Percentiles rank a stretch among this genome's conserved stretches.
Conservation (phyloP, 2,329 filamentous ascomycete species). For the Arachnomyces sp. region DNA sequence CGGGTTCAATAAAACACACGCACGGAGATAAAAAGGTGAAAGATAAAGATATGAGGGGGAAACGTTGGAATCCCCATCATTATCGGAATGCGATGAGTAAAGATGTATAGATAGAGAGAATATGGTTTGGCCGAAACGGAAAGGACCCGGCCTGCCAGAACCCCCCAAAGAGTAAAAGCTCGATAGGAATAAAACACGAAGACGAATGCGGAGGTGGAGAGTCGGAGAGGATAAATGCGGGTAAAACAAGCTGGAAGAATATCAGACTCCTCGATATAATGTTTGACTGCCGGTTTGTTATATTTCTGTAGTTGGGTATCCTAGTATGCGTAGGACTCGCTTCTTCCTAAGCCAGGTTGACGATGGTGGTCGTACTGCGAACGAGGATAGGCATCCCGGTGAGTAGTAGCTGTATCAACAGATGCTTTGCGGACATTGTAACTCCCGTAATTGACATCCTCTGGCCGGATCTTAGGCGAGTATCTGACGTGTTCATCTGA, state of each 20-base stretch:
- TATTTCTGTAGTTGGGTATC: background rate
- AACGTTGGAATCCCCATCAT: too few relatives aligned
- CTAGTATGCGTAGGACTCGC: constrained; percentile 13
- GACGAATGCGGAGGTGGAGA: constrained; percentile 17
- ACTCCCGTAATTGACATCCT: constrained; percentile 7
- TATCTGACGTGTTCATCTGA: constrained; percentile 1
- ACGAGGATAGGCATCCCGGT: constrained; percentile 13
- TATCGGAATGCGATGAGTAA: too few relatives aligned
- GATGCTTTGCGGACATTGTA: constrained; percentile 9
- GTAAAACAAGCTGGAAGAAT: constrained; percentile 1
- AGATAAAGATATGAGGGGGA: too few relatives aligned
- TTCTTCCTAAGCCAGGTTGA: constrained; percentile 15
- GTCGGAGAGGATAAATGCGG: background rate
- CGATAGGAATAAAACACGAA: constrained; percentile 14
- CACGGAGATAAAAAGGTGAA: background rate
- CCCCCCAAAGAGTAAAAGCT: constrained; percentile 21
- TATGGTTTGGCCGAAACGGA: too few relatives aligned
- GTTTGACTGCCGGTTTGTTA: background rate
- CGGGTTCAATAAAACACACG: too few relatives aligned
- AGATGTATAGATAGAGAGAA: too few relatives aligned
- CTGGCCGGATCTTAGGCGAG: constrained; percentile 5
- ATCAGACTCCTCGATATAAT: background rate
- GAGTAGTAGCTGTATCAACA: constrained; percentile 6
- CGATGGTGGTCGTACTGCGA: constrained; percentile 16
- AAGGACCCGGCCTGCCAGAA: constrained; percentile 15